Evolutionary conservation across 805 yeast genomes (phyloP).

Genomic region (Zygotorulaspora florentina): DNA sequence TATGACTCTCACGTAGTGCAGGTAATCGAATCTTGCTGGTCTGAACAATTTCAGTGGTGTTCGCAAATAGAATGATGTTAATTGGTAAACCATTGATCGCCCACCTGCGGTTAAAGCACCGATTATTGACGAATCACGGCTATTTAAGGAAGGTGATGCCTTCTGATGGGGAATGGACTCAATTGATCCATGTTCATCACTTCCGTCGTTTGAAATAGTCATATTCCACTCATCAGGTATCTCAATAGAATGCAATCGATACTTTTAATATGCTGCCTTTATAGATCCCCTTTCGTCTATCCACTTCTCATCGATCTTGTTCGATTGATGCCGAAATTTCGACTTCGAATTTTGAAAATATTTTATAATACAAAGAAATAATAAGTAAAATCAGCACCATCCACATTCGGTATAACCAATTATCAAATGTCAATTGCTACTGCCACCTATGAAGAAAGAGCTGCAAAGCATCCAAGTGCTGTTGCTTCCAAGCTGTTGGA

Average conservation of each 20-base stretch:
- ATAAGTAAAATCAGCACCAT: background rate
- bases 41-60: constrained; percentile 82
- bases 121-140: constrained; percentile 46
- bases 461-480: constrained; percentile 65
- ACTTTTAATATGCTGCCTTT: background rate
- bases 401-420: background rate
- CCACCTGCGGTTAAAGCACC: constrained; percentile 84
- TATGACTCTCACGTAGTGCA: constrained; percentile 59
- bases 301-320: background rate
- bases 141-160: constrained; percentile 3
- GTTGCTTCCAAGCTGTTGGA: constrained; percentile 71
- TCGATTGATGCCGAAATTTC: background rate
- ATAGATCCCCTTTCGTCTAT: no score
- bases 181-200: background rate
- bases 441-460: constrained; percentile 61
- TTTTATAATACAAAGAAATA: background rate
- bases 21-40: constrained; percentile 85
- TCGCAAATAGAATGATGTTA: constrained; percentile 72
- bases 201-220: constrained; percentile 2
- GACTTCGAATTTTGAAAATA: background rate
- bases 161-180: background rate
- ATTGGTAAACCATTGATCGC: constrained; percentile 74
- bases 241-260: background rate
- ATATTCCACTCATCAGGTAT: background rate
- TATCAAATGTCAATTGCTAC: constrained; percentile 4